A percentile compares a stretch with the other conserved stretches of the same genome.
These are phyloP conservation scores for Nannochloris sp. DNA, from an alignment of 139 green algal species.

Conservation along the genomic window DNA sequence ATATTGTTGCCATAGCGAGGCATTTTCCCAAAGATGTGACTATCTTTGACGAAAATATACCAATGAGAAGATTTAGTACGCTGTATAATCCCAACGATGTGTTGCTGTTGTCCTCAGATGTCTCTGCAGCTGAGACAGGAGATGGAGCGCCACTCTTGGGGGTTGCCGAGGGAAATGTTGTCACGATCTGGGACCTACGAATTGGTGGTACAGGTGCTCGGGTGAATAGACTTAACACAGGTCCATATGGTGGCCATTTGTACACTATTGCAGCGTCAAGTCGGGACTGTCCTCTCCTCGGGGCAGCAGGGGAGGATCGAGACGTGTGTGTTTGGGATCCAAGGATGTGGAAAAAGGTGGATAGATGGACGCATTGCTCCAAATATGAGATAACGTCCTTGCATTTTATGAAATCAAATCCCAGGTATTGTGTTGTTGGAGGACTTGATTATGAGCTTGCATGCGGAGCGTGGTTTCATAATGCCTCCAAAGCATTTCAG, in stretches of 20 bases:
- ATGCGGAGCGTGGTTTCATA: conserved; percentile 24
- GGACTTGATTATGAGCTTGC: conserved; percentile 30
- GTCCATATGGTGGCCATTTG: conserved; percentile 16
- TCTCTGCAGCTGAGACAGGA: not conserved
- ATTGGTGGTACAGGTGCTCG: conserved; percentile 6
- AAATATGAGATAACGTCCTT: conserved; percentile 27
- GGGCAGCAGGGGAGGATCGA: conserved; percentile 17
- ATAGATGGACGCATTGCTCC: conserved; percentile 25
- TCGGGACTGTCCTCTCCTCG: conserved; percentile 11
- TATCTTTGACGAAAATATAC: conserved; percentile 19
- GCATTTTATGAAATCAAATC: conserved; percentile 19
- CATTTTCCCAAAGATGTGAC: conserved; percentile 28
- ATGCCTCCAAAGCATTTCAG: conserved; percentile 9
- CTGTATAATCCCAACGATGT: conserved; percentile 21
- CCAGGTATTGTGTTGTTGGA: conserved; percentile 7
- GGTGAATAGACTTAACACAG: conserved; percentile 12
- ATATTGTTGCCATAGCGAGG: conserved; percentile 19
- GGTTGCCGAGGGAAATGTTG: conserved; percentile 20
- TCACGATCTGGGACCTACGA: conserved; percentile 28
- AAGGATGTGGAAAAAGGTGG: conserved; percentile 21
- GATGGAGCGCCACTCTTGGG: conserved; percentile 16
- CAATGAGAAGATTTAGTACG: conserved; percentile 22
- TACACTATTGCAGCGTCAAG: conserved; percentile 11
- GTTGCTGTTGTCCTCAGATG: conserved; percentile 19
- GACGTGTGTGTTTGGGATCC: conserved; percentile 25